Base-by-base conservation (phyloP, 805 yeast species). In the Ogataea pini region DNA sequence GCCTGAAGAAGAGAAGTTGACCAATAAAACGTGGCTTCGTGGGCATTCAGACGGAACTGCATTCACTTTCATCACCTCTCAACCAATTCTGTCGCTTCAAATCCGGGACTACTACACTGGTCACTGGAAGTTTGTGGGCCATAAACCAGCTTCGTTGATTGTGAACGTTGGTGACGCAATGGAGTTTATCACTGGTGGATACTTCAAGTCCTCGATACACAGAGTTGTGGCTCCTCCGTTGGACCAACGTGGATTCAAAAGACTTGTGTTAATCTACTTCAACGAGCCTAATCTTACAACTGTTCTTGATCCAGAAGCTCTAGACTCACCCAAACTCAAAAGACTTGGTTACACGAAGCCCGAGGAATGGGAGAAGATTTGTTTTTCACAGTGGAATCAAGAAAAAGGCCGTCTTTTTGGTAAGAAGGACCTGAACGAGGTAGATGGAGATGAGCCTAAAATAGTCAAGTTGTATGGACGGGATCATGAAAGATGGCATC, bases 381-480 rank as follows among this genome's bases (percentile, higher is more conserved):
- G 67, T n/a, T 71, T 71, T 53, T 60, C 60, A 8, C 60, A 71
- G 14, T 75, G 79, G 79, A 68, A 72, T 44, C 70, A 70, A 18
- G 77, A 71, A 46, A 76, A 76, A 52, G 76, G 75, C 2, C 59
- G 74, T 29, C 62, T 73, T 14, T 75, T 75, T 52, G 78, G 78
- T 14, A 67, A 65, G 48, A 59, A 37, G 18, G 39, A 45, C n/a
- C 27, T 45, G 24, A 45, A 45, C 37, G 44, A 18, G 28, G 43
- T 45, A 4, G 37, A 36, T 3, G 48, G 48, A 12, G 48, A 45
- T 31, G 48, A 45, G 31, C 48, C 48, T 3, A 19, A 12, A 14
- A 12, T 38, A 31, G 72, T 70, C n/a, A 54, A 63, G 27, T 34
- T 72, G n/a, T 69, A 67, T 44, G 77, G 77, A 5, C 58, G 77